These are phyloP conservation scores for Rhododendron ovatum DNA, from an alignment of 148 eudicot species.

Conservation along the genomic window DNA sequence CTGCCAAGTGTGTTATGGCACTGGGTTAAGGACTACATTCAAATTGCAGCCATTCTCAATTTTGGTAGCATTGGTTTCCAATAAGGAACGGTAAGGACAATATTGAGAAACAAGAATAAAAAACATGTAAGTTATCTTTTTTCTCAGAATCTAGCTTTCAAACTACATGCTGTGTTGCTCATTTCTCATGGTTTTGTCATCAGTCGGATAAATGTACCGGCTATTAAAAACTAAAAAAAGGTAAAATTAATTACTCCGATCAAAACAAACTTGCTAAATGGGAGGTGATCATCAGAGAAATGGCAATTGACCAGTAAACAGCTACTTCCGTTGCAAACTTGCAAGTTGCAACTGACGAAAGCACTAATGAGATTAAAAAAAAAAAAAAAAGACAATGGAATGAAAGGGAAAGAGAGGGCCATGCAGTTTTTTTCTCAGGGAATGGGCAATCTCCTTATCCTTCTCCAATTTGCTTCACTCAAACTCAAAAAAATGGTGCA, in stretches of 20 bases:
- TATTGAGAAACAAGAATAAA: not conserved
- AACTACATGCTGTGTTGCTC: not conserved
- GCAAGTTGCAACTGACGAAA: not conserved
- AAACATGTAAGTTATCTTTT: not conserved
- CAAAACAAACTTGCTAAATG: not conserved
- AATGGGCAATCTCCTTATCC: not conserved
- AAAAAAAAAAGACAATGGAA: not conserved
- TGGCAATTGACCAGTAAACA: not conserved
- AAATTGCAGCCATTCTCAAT: not conserved
- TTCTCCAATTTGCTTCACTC: not conserved
- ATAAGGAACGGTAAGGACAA: not conserved
- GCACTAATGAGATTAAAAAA: not conserved
- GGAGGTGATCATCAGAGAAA: not conserved
- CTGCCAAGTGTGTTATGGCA: slow-evolving; percentile 7
- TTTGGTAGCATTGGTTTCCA: not conserved
- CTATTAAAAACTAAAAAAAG: not conserved
- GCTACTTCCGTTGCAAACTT: not conserved
- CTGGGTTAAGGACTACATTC: not conserved
- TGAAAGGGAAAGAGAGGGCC: not conserved
- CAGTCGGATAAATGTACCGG: not conserved
- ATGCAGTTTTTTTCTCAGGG: not conserved
- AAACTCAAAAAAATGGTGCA: not conserved
- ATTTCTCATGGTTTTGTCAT: not conserved
- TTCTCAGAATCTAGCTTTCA: not conserved
- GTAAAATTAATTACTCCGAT: not conserved